phyloP scores from a whole-genome alignment of 495 filamentous ascomycete genomes.

The Penicillium cosmopolitanum region DNA sequence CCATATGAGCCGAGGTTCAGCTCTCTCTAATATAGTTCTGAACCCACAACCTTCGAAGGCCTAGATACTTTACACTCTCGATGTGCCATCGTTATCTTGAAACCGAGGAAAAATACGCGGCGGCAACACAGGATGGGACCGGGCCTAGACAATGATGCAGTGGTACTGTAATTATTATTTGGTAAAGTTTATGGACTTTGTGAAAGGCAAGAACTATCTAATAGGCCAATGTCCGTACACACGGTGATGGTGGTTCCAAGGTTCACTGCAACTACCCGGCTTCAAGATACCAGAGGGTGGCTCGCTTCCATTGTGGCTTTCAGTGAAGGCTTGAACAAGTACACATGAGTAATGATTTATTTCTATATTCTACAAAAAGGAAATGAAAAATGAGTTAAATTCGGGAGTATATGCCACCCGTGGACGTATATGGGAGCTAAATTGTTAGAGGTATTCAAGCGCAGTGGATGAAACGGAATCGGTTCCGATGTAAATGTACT shows the following conservation, averaged over 20 bases:
- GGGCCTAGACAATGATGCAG: neutral
- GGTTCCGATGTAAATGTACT: constrained; percentile 24
- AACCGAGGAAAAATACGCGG: neutral
- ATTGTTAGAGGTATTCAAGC: constrained; percentile 14
- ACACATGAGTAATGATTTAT: no score
- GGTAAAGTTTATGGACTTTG: neutral
- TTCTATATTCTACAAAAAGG: no score
- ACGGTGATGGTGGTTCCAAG: neutral
- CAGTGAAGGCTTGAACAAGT: no score
- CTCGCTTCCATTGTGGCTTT: neutral
- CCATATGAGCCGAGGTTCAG: neutral
- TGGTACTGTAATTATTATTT: neutral
- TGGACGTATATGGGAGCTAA: neutral
- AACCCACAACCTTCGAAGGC: no score
- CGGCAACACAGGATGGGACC: neutral
- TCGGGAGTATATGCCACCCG: neutral
- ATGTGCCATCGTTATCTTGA: neutral
- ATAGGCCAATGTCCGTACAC: neutral
- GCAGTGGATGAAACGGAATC: constrained; percentile 30
- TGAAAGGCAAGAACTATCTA: no score
- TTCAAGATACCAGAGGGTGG: neutral
- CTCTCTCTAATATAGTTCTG: neutral
- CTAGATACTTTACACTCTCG: neutral
- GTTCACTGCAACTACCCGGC: neutral
- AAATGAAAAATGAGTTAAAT: neutral